A percentile compares a stretch with the other conserved stretches of the same genome.
These are phyloP conservation scores for Fusarium virguliforme DNA, from an alignment of 2,329 filamentous ascomycete genomes.

Conservation along the genomic window DNA sequence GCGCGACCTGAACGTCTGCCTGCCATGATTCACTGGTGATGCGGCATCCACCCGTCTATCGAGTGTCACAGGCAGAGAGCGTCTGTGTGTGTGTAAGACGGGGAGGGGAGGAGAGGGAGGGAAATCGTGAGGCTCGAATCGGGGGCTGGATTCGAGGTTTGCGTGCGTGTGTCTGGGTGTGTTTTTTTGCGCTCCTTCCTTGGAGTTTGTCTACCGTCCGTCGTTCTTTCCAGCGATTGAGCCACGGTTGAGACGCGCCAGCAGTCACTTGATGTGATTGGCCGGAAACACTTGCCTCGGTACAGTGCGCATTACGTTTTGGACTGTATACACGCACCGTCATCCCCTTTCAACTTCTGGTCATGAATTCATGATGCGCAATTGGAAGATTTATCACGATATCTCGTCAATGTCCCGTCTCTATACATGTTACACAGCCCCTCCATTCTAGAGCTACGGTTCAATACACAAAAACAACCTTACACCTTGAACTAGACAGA, in stretches of 20 bases:
- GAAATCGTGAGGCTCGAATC: slow-evolving; percentile 18
- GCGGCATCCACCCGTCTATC: slow-evolving; percentile 34
- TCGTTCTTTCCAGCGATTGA: slow-evolving; percentile 37
- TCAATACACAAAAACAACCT: slow-evolving; percentile 17
- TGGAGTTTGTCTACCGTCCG: slow-evolving; percentile 27
- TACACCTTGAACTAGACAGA: slow-evolving; percentile 19
- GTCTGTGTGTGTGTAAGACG: not conserved
- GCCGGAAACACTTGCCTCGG: slow-evolving; percentile 19
- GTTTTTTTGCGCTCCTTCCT: slow-evolving; percentile 26
- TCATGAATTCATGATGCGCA: not conserved
- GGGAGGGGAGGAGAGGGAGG: slow-evolving; percentile 20
- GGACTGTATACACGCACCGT: slow-evolving; percentile 31
- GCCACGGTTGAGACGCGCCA: slow-evolving; percentile 51
- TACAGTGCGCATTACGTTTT: not conserved
- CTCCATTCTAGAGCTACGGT: slow-evolving; percentile 13
- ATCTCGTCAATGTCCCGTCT: not conserved
- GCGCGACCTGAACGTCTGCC: slow-evolving; percentile 69
- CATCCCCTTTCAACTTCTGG: not conserved
- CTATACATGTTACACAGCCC: slow-evolving; percentile 23
- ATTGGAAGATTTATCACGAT: not conserved
- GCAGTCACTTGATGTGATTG: slow-evolving; percentile 49
- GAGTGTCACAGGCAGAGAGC: slow-evolving; percentile 34
- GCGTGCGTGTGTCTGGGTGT: slow-evolving; percentile 22
- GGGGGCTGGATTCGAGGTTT: slow-evolving; percentile 16
- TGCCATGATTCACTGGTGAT: slow-evolving; percentile 49